Percentiles rank a stretch among this genome's conserved stretches.
Conservation (phyloP, 805 yeast species). For the Candida montana region DNA sequence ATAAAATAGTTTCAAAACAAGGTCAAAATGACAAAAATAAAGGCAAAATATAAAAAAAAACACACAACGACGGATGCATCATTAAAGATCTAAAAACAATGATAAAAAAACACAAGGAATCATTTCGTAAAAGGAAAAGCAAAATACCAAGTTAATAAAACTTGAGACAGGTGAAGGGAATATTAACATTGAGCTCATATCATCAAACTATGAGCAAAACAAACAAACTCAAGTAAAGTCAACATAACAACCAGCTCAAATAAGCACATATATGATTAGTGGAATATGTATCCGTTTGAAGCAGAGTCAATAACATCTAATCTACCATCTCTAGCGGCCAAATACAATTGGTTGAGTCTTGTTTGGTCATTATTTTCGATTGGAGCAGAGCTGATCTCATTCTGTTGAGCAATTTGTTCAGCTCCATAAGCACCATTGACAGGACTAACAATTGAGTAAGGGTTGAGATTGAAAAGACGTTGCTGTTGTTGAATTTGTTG, state of each 20-base stretch:
- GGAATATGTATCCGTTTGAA: conserved; percentile 30
- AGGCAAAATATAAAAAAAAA: too few species aligned
- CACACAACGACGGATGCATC: too few species aligned
- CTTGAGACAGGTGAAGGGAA: too few species aligned
- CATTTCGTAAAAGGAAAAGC: background rate
- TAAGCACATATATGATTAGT: too few species aligned
- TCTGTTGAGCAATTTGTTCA: conserved; percentile 9
- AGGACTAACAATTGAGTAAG: conserved; percentile 4
- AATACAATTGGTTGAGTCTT: conserved; percentile 45
- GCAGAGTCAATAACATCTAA: conserved; percentile 48
- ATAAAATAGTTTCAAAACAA: too few species aligned
- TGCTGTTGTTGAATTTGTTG: conserved; percentile 1
- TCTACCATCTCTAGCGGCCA: conserved; percentile 53
- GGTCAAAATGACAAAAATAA: too few species aligned
- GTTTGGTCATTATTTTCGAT: conserved; percentile 31
- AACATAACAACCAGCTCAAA: too few species aligned
- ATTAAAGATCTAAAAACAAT: background rate
- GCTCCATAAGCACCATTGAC: conserved; percentile 13
- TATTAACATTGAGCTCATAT: too few species aligned
- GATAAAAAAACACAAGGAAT: background rate
- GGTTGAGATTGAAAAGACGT: conserved; percentile 2
- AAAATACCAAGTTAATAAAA: background rate
- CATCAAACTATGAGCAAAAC: too few species aligned
- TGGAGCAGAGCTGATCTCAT: conserved; percentile 26
- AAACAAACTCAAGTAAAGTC: too few species aligned